A percentile compares a stretch with the other conserved stretches of the same genome.
Evolutionary conservation across 2,329 filamentous ascomycete species (phyloP).

Genomic region (Trichoderma sp.): DNA sequence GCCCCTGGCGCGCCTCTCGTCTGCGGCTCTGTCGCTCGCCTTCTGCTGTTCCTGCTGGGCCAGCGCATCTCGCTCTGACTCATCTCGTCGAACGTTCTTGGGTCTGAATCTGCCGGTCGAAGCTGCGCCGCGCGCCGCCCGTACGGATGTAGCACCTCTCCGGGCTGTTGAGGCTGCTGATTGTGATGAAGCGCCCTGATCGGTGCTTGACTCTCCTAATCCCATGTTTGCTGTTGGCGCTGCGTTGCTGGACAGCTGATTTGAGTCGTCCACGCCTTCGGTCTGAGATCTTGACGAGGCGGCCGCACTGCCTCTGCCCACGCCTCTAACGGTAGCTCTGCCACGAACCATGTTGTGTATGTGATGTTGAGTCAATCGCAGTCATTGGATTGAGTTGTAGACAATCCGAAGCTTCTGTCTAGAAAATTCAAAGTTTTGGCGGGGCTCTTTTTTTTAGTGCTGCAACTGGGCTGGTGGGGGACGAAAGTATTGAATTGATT

Average conservation of each 20-base stretch:
- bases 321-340: conserved; percentile 34
- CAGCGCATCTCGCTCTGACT: conserved; percentile 47
- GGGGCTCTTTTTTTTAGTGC: conserved; percentile 22
- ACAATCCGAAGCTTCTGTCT: background rate
- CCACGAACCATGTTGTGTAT: conserved; percentile 34
- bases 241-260: background rate
- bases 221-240: conserved; percentile 22
- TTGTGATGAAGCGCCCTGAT: conserved; percentile 9
- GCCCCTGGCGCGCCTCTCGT: conserved; percentile 39
- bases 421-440: conserved; percentile 28
- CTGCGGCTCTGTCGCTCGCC: conserved; percentile 40
- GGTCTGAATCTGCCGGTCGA: conserved; percentile 45
- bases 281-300: conserved; percentile 27
- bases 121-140: conserved; percentile 34
- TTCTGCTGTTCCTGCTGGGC: conserved; percentile 46
- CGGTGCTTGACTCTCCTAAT: conserved; percentile 20
- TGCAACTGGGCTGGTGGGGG: conserved; percentile 33
- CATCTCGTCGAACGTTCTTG: conserved; percentile 50
- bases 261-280: conserved; percentile 23
- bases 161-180: conserved; percentile 22
- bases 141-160: conserved; percentile 27
- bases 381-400: conserved; percentile 11
- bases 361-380: background rate
- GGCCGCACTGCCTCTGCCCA: conserved; percentile 33
- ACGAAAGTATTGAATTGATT: conserved; percentile 18